These are phyloP conservation scores for Xylaria sp. DNA, from an alignment of 2,329 filamentous ascomycete species.

Conservation along the genomic window DNA sequence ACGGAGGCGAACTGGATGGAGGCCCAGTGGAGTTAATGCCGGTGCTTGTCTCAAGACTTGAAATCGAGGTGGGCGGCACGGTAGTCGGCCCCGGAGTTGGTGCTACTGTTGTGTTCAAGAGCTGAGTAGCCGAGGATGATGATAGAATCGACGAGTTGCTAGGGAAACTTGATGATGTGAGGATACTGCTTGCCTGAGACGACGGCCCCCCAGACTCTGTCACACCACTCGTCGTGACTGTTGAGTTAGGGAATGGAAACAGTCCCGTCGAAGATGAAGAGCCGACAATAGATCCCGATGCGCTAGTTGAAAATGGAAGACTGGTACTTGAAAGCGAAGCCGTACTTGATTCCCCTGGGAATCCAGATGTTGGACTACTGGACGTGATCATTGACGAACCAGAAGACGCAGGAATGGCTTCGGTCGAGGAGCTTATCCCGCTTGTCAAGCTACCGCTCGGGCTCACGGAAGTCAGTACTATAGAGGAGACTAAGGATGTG, in stretches of 20 bases:
- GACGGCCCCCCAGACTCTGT: conserved; percentile 20
- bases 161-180: conserved; percentile 22
- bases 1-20: conserved; percentile 12
- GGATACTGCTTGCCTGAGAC: conserved; percentile 17
- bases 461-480: conserved; percentile 19
- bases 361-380: conserved; percentile 21
- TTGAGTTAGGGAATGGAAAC: conserved; percentile 44
- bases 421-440: conserved; percentile 17
- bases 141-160: conserved; percentile 21
- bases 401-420: conserved; percentile 9
- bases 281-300: conserved; percentile 21
- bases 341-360: conserved; percentile 16
- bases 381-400: conserved; percentile 22
- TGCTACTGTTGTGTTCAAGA: conserved; percentile 27
- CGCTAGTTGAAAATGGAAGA: conserved; percentile 13
- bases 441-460: conserved; percentile 25
- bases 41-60: conserved; percentile 19
- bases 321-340: conserved; percentile 11
- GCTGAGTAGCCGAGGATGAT: conserved; percentile 13
- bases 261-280: conserved; percentile 29
- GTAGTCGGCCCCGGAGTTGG: conserved; percentile 14
- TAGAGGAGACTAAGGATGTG: conserved; percentile 10
- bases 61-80: background rate
- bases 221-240: conserved; percentile 24
- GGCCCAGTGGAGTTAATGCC: conserved; percentile 18